Conservation (phyloP, 2,329 filamentous ascomycete genomes). For the Clarireedia homoeocarpa region DNA sequence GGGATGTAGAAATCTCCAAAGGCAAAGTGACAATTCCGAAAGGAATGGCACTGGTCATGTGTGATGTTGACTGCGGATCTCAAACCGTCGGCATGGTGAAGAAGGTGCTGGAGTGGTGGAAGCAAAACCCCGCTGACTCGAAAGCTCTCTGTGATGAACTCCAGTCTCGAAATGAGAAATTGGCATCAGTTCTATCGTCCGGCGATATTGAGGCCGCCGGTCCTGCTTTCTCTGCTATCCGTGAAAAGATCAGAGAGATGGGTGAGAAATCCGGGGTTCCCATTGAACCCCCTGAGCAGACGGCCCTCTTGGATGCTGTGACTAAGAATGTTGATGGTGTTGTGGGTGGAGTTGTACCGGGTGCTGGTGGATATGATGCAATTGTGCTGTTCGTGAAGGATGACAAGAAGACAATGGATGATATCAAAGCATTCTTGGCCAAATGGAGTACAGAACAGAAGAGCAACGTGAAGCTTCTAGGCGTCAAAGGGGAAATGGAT, state of each 20-base stretch:
- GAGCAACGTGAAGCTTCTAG: constrained; percentile 59
- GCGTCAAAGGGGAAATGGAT: constrained; percentile 65
- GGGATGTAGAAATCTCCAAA: constrained; percentile 74
- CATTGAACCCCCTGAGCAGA: constrained; percentile 84
- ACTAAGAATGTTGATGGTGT: constrained; percentile 64
- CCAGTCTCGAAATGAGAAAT: constrained; percentile 63
- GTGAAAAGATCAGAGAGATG: constrained; percentile 67
- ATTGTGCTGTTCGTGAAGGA: constrained; percentile 74
- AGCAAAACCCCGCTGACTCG: constrained; percentile 54
- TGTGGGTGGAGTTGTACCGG: constrained; percentile 79
- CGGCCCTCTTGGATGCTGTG: constrained; percentile 71
- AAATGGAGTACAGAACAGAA: constrained; percentile 55
- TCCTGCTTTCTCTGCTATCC: constrained; percentile 44
- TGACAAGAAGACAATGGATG: constrained; percentile 52
- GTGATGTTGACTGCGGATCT: constrained; percentile 89
- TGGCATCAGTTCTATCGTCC: constrained; percentile 55
- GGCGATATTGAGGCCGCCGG: constrained; percentile 37
- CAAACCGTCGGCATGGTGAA: constrained; percentile 96
- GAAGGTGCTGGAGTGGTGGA: constrained; percentile 76
- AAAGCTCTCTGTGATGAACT: constrained; percentile 66
- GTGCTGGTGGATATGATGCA: constrained; percentile 90
- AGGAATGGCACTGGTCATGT: constrained; percentile 78
- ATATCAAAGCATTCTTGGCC: constrained; percentile 54
- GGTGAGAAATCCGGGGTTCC: constrained; percentile 66
- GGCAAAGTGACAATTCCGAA: constrained; percentile 62